Conservation (phyloP, 768 basidiomycete species). For the Leucogyrophana mollusca region DNA sequence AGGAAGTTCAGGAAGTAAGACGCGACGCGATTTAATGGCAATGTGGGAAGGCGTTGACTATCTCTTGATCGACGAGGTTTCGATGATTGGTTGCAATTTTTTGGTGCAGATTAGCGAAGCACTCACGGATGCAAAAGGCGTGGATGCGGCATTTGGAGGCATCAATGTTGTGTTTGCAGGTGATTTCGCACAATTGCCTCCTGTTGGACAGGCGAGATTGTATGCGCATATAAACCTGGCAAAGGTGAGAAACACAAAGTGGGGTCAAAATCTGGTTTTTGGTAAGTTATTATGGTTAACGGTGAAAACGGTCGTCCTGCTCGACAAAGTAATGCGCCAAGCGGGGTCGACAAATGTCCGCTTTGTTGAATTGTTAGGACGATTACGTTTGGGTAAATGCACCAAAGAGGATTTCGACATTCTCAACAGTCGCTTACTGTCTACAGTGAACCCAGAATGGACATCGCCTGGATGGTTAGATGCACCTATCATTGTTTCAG, state of each 20-base stretch:
- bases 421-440: constrained; percentile 14
- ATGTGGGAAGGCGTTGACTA: constrained; percentile 31
- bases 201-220: constrained; percentile 28
- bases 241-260: not conserved
- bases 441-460: constrained; percentile 3
- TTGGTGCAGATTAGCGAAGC: constrained; percentile 32
- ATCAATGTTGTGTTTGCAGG: constrained; percentile 42
- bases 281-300: constrained; percentile 36
- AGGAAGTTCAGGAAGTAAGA: not conserved
- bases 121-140: constrained; percentile 31
- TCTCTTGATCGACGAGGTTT: constrained; percentile 43
- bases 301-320: constrained; percentile 26
- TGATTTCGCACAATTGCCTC: constrained; percentile 42
- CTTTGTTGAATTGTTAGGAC: constrained; percentile 21
- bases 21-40: not conserved
- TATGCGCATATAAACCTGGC: constrained; percentile 8
- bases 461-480: constrained; percentile 17
- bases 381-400: constrained; percentile 26
- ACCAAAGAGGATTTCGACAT: constrained; percentile 20
- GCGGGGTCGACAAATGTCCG: constrained; percentile 13
- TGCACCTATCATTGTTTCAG: constrained; percentile 34
- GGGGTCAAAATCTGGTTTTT: constrained; percentile 14
- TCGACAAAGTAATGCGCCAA: constrained; percentile 27
- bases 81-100: constrained; percentile 31
- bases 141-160: constrained; percentile 31